Evolutionary conservation across 148 eudicot species (phyloP).

Genomic region (Nyssa sinensis): DNA sequence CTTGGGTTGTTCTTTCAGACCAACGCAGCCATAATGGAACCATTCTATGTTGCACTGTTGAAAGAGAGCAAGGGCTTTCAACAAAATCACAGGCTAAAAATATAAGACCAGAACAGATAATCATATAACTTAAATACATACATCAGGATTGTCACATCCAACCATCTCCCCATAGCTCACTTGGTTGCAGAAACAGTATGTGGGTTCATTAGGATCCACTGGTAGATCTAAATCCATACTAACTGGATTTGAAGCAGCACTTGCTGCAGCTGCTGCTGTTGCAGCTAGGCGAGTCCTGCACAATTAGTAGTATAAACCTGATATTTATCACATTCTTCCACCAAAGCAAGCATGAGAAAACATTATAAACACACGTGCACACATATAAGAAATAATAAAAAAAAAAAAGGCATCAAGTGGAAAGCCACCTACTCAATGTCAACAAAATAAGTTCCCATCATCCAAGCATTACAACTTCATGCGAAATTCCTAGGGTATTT

Average conservation of each 20-base stretch:
- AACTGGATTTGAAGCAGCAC: constrained; percentile 54
- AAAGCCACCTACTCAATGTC: background rate
- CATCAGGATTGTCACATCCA: constrained; percentile 88
- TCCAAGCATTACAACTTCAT: background rate
- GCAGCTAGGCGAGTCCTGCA: constrained; percentile 74
- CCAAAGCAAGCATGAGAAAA: background rate
- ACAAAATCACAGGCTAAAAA: background rate
- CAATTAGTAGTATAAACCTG: constrained; percentile 3
- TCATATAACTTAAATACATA: constrained; percentile 27
- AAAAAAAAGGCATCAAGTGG: background rate
- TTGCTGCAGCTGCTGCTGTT: constrained; percentile 39
- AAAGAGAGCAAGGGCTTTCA: constrained; percentile 16
- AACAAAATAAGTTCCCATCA: background rate
- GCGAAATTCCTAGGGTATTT: background rate
- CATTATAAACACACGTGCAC: background rate
- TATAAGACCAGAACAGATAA: background rate
- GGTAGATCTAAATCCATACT: constrained; percentile 96
- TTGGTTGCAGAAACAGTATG: constrained; percentile 96
- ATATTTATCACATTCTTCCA: background rate
- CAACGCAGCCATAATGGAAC: constrained; percentile 61
- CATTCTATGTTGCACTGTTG: constrained; percentile 62
- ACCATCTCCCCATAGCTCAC: constrained; percentile 99
- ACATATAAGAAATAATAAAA: background rate
- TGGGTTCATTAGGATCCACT: constrained; percentile 99
- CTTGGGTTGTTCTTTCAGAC: constrained; percentile 60